These are phyloP conservation scores for Ophiocordyceps sinensis DNA, from an alignment of 2,329 filamentous ascomycete species.

Conservation along the genomic window DNA sequence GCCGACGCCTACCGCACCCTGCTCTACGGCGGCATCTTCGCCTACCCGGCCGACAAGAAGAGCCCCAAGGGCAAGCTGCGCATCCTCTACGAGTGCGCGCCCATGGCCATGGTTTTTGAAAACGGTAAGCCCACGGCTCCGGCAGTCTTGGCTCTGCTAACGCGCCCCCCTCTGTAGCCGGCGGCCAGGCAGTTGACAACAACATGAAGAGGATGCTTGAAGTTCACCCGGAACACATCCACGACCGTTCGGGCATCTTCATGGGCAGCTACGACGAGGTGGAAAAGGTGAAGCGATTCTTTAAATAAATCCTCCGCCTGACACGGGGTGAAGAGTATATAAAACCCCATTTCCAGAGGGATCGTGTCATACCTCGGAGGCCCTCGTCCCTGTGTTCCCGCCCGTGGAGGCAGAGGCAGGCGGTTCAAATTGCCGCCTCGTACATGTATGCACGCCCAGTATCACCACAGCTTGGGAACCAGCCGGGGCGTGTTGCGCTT, in stretches of 20 bases:
- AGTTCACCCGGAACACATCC: slow-evolving; percentile 80
- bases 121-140: slow-evolving; percentile 52
- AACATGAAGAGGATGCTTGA: slow-evolving; percentile 84
- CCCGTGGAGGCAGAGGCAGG: too few relatives aligned
- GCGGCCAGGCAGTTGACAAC: slow-evolving; percentile 82
- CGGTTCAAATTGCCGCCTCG: too few relatives aligned
- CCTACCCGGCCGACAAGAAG: slow-evolving; percentile 96
- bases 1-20: slow-evolving; percentile 94
- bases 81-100: slow-evolving; percentile 95
- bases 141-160: neutral
- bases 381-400: too few relatives aligned
- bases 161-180: slow-evolving; percentile 41
- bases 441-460: too few relatives aligned
- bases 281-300: slow-evolving; percentile 81
- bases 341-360: too few relatives aligned
- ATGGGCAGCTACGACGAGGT: slow-evolving; percentile 90
- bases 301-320: slow-evolving; percentile 30
- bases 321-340: too few relatives aligned
- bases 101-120: slow-evolving; percentile 98
- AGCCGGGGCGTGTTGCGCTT: slow-evolving; percentile 52
- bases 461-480: slow-evolving; percentile 5
- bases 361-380: too few relatives aligned
- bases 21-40: slow-evolving; percentile 92
- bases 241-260: slow-evolving; percentile 92
- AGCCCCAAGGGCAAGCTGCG: slow-evolving; percentile 95